phyloP scores from a whole-genome alignment of 2,329 filamentous ascomycete species.

The Fusarium verrucosum region DNA sequence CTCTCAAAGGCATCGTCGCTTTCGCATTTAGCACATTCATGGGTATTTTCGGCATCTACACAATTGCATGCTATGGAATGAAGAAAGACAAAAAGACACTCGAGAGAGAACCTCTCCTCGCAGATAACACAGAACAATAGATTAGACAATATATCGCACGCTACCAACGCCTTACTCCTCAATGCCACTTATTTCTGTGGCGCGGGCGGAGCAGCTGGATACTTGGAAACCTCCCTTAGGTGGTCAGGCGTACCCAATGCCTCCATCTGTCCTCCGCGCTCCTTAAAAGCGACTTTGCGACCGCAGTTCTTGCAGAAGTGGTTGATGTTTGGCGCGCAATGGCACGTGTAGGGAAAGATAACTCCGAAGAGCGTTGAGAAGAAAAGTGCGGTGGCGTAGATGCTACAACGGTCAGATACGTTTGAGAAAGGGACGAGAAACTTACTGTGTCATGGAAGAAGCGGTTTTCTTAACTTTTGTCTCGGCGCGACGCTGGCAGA shows the following conservation, averaged over 20 bases:
- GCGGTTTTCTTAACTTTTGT: constrained; percentile 37
- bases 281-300: constrained; percentile 39
- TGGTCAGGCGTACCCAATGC: constrained; percentile 42
- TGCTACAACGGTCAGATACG: constrained; percentile 3
- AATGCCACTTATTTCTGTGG: constrained; percentile 1
- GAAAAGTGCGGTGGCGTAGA: constrained; percentile 34
- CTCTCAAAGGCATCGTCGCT: constrained; percentile 74
- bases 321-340: constrained; percentile 38
- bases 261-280: constrained; percentile 27
- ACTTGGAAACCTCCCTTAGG: constrained; percentile 39
- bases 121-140: constrained; percentile 12
- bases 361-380: constrained; percentile 39
- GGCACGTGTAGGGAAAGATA: constrained; percentile 35
- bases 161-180: constrained; percentile 4
- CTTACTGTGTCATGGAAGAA: constrained; percentile 41
- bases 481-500: constrained; percentile 36
- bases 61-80: constrained; percentile 72
- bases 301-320: constrained; percentile 42
- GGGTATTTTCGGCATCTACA: constrained; percentile 73
- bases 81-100: constrained; percentile 27
- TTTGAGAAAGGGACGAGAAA: too few species aligned
- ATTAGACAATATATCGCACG: constrained; percentile 8
- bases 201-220: constrained; percentile 16
- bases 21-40: constrained; percentile 76
- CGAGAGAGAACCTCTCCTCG: constrained; percentile 40